Percentiles rank a stretch among this genome's conserved stretches.
Conservation (phyloP, 169 alveolate species). For the Cryptosporidium viatorum region DNA sequence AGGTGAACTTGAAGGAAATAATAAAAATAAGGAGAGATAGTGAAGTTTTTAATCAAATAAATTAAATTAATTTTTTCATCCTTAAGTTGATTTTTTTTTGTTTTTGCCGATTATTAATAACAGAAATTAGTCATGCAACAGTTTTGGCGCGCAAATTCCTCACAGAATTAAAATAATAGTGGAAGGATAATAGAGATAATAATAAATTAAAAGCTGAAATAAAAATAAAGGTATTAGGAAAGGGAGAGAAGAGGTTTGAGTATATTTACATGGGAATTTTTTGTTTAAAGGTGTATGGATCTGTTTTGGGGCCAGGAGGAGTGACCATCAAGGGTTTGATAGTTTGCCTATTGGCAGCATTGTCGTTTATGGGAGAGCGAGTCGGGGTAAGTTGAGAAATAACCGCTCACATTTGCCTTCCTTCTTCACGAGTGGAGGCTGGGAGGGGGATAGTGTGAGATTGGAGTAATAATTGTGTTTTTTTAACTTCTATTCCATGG, state of each 20-base stretch:
- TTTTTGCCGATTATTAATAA: too few species aligned
- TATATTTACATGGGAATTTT: conserved; percentile 10
- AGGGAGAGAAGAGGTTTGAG: neutral
- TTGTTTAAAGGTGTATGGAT: neutral
- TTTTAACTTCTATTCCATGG: neutral
- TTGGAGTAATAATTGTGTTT: neutral
- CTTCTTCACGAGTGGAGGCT: neutral
- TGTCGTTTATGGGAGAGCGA: neutral
- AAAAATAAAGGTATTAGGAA: neutral
- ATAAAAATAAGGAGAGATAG: too few species aligned
- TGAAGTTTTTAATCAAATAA: too few species aligned
- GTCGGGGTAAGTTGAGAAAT: neutral
- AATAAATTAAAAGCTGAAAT: neutral
- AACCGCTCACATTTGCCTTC: neutral
- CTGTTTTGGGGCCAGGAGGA: neutral
- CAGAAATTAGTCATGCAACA: neutral
- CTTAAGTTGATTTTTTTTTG: too few species aligned
- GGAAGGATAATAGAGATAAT: conserved; percentile 3
- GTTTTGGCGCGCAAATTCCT: conserved; percentile 17
- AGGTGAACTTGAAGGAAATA: neutral
- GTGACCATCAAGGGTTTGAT: neutral
- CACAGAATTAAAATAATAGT: neutral
- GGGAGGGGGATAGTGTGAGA: neutral
- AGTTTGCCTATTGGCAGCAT: neutral
- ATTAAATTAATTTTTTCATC: neutral